A percentile compares a stretch with the other conserved stretches of the same genome.
Conservation (phyloP, 257 asterid species). For the Nicotiana sylvestris region DNA sequence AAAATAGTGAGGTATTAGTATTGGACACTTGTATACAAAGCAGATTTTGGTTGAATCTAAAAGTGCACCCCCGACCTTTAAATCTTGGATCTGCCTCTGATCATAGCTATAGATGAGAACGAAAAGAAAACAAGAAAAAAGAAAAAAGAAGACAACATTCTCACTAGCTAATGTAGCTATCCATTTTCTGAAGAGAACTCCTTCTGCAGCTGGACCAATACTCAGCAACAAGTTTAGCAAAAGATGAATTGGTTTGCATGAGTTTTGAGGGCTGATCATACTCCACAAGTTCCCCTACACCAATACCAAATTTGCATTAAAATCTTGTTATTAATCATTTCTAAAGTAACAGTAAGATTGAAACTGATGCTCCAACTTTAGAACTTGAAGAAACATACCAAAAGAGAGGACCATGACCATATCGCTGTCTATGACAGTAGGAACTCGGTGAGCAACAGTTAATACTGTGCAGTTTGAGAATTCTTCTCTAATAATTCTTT, state of each 20-base stretch:
- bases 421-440: conserved; percentile 78
- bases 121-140: too few relatives aligned
- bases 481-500: conserved; percentile 65
- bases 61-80: too few relatives aligned
- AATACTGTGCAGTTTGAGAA: conserved; percentile 61
- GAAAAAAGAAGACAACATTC: too few relatives aligned
- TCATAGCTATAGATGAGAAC: too few relatives aligned
- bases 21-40: too few relatives aligned
- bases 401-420: conserved; percentile 75
- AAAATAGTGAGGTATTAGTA: too few relatives aligned
- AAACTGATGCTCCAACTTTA: not conserved
- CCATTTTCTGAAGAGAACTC: conserved; percentile 15
- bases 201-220: conserved; percentile 69
- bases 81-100: too few relatives aligned
- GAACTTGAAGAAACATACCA: conserved; percentile 31
- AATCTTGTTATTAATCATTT: not conserved
- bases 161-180: not conserved
- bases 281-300: conserved; percentile 56
- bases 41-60: too few relatives aligned
- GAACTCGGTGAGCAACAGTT: conserved; percentile 83
- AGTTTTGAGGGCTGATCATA: conserved; percentile 69
- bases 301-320: not conserved
- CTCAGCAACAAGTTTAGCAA: conserved; percentile 70
- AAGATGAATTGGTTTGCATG: conserved; percentile 51
- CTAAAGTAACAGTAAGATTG: not conserved